Conservation (phyloP, 169 alveolate genomes). For the Eimeria maxima region DNA sequence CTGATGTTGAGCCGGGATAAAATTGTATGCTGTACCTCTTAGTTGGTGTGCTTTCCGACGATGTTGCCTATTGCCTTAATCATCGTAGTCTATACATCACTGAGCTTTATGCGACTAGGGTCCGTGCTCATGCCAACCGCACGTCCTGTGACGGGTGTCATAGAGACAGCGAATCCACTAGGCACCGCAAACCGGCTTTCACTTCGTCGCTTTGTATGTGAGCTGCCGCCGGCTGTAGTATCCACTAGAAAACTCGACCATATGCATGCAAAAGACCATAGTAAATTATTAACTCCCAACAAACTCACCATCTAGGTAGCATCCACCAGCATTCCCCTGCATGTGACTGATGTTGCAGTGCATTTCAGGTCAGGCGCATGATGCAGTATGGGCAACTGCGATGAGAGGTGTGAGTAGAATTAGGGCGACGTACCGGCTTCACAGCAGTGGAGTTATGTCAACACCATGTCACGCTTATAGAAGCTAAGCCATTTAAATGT, state of each 20-base stretch:
- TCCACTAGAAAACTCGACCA: neutral
- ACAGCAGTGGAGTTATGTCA: neutral
- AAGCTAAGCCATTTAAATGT: neutral
- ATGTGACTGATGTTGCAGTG: neutral
- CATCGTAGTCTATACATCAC: neutral
- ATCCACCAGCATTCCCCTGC: neutral
- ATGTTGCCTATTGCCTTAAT: neutral
- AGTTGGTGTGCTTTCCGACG: too few relatives aligned
- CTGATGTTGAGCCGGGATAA: neutral
- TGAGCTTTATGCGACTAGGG: neutral
- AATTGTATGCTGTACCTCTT: neutral
- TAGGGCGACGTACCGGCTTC: slow-evolving; percentile 17
- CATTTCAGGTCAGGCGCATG: neutral
- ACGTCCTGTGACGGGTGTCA: neutral
- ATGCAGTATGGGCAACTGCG: neutral
- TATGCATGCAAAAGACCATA: neutral
- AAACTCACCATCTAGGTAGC: neutral
- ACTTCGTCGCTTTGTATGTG: neutral
- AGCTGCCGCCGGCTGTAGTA: neutral
- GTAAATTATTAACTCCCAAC: neutral
- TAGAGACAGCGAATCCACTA: neutral
- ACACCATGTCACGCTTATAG: neutral
- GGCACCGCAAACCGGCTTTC: neutral
- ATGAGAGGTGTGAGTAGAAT: neutral
- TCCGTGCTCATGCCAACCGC: neutral